These are phyloP conservation scores for Auriculariales sp. DNA, from an alignment of 768 basidiomycete species.

Conservation along the genomic window DNA sequence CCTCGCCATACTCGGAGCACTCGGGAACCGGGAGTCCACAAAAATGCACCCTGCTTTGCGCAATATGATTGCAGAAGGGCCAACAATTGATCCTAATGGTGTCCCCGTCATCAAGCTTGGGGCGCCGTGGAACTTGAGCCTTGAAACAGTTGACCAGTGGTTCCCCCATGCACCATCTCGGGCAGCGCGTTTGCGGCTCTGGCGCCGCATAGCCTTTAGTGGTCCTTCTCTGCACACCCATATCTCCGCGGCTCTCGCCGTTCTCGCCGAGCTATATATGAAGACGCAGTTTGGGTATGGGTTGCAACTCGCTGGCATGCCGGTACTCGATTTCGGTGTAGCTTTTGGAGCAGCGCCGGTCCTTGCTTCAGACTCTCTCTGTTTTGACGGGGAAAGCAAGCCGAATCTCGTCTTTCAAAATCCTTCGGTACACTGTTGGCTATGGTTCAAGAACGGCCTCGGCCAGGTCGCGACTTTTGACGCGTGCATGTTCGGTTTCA, in stretches of 20 bases:
- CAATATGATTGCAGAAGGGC: neutral
- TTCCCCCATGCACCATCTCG: neutral
- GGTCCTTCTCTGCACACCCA: too few relatives aligned
- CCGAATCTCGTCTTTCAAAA: too few relatives aligned
- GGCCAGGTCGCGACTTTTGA: neutral
- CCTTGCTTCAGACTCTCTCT: too few relatives aligned
- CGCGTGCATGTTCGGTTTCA: neutral
- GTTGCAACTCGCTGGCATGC: neutral
- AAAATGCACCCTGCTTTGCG: neutral
- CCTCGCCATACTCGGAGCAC: neutral
- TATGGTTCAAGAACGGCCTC: neutral
- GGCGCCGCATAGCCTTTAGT: neutral
- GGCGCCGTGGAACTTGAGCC: too few relatives aligned
- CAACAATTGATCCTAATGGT: too few relatives aligned
- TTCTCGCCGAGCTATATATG: neutral
- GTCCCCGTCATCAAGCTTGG: too few relatives aligned
- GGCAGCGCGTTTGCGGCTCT: neutral
- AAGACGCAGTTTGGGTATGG: neutral
- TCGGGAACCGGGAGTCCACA: neutral
- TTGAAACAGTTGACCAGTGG: neutral
- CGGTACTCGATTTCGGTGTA: neutral
- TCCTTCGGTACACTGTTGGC: neutral
- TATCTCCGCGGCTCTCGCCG: neutral
- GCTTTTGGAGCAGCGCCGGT: neutral
- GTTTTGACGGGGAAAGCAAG: too few relatives aligned